Base-by-base conservation (phyloP, 1,139 yeast species). In the Yamadazyma membranifaciens region DNA sequence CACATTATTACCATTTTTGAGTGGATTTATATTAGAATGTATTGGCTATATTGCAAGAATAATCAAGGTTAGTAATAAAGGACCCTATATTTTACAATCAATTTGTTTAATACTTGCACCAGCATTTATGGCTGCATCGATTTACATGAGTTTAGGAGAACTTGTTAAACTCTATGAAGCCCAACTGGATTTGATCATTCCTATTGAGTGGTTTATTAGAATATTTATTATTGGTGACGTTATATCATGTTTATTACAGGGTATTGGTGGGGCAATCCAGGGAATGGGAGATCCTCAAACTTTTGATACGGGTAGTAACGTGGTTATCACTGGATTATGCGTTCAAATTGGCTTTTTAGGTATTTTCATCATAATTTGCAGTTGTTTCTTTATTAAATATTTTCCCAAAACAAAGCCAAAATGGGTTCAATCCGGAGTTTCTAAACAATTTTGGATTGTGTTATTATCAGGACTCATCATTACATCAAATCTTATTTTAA, bases 171-270 rank as follows among this genome's bases (percentile, higher is more conserved):
- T 50, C 12, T 41, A 67, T 38, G 50, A 53, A 25, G 65, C 65
- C 13, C 58, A 57, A 33, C 39, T 48, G 5, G 43, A 54, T 31
- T 60, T 66, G 29, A 44, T 67, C 5, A 55, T 71, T 37, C 60
- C 63, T 3, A 44, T 60, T 3, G 56, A 54, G 36, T 59, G 52
- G 42, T 52, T 64, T 36, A 69, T 77, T n/a, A 54, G 57, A 16
- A 48, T 67, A 15, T 73, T 73, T 55, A 75, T 73, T n/a, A 26
- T 51, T 16, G 75, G 76, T 27, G 79, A 73, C 54, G 55, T 71
- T 13, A 11, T 62, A n/a, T 64, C 73, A 33, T 62, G 73, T 43
- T 42, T 69, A 9, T 37, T 71, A 35, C 79, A 73, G 50, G 67
- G 60, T 13, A 60, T 60, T 12, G 78, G 78, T 13, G 78, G 73